Evolutionary conservation across 129 eudicot genomes (phyloP).

Genomic region (Tagetes erecta): DNA sequence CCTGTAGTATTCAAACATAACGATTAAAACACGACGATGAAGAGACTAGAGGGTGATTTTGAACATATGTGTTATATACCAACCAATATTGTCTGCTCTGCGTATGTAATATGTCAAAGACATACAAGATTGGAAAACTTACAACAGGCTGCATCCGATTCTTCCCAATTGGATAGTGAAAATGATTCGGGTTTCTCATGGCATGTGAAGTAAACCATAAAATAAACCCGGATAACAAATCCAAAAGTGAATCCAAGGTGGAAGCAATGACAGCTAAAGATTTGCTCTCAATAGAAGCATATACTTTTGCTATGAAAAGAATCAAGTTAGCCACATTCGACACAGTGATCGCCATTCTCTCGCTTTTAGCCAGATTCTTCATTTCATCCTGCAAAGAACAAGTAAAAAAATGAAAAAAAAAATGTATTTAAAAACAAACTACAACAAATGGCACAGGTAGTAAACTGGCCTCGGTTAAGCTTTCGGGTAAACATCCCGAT

Average conservation of each 20-base stretch:
- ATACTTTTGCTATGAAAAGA: constrained; percentile 77
- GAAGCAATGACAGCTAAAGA: constrained; percentile 95
- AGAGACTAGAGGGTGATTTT: not conserved
- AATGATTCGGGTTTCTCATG: constrained; percentile 87
- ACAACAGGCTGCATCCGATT: constrained; percentile 96
- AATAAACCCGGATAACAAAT: constrained; percentile 84
- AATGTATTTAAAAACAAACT: not conserved
- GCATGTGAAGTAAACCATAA: constrained; percentile 91
- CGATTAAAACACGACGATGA: not conserved
- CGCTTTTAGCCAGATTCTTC: constrained; percentile 69
- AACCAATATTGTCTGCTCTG: not conserved
- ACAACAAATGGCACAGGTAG: not conserved
- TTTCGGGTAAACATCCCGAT: constrained; percentile 62
- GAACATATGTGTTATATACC: not conserved
- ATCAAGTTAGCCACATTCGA: constrained; percentile 75
- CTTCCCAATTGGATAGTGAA: constrained; percentile 90
- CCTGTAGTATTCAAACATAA: constrained; percentile 45
- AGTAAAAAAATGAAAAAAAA: not conserved
- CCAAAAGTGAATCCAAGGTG: constrained; percentile 82
- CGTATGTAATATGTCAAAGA: not conserved
- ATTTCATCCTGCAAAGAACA: constrained; percentile 60
- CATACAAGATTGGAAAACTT: constrained; percentile 25
- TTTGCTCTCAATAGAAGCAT: constrained; percentile 83
- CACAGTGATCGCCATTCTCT: constrained; percentile 61
- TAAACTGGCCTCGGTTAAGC: constrained; percentile 69